These are phyloP conservation scores for Clonostachys rhizophaga DNA, from an alignment of 2,329 filamentous ascomycete genomes.

Conservation along the genomic window DNA sequence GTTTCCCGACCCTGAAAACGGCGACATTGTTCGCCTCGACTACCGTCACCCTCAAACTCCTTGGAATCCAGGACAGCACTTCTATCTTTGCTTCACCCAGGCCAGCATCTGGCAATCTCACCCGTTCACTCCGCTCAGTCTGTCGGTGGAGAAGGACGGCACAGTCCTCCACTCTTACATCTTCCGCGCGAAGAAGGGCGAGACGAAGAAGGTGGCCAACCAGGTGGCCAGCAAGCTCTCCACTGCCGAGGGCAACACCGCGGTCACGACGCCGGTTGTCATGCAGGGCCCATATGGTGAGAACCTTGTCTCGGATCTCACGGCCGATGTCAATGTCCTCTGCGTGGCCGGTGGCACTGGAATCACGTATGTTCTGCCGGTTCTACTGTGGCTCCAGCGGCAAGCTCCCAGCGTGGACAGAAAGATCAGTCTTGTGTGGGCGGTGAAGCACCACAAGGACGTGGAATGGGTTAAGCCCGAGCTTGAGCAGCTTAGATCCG, in stretches of 20 bases:
- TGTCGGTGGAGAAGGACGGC: conserved; percentile 34
- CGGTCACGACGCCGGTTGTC: conserved; percentile 45
- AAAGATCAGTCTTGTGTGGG: conserved; percentile 59
- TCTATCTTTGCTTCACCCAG: conserved; percentile 64
- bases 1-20: conserved; percentile 51
- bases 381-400: conserved; percentile 23
- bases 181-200: conserved; percentile 52
- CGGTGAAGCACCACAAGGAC: conserved; percentile 48
- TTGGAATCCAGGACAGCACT: conserved; percentile 67
- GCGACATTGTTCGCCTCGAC: conserved; percentile 61
- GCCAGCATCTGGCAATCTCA: conserved; percentile 68
- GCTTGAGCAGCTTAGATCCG: conserved; percentile 38
- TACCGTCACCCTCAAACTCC: conserved; percentile 55
- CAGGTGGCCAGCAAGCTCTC: conserved; percentile 22
- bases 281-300: conserved; percentile 61
- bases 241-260: conserved; percentile 1
- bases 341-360: conserved; percentile 30
- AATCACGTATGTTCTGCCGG: conserved; percentile 29
- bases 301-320: conserved; percentile 32
- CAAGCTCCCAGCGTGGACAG: conserved; percentile 37
- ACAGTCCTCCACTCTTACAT: conserved; percentile 49
- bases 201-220: conserved; percentile 50
- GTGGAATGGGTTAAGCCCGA: conserved; percentile 56
- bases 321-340: not conserved
- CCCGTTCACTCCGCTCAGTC: conserved; percentile 61